phyloP scores from a whole-genome alignment of 257 asterid species.

The Handroanthus guayacan region DNA sequence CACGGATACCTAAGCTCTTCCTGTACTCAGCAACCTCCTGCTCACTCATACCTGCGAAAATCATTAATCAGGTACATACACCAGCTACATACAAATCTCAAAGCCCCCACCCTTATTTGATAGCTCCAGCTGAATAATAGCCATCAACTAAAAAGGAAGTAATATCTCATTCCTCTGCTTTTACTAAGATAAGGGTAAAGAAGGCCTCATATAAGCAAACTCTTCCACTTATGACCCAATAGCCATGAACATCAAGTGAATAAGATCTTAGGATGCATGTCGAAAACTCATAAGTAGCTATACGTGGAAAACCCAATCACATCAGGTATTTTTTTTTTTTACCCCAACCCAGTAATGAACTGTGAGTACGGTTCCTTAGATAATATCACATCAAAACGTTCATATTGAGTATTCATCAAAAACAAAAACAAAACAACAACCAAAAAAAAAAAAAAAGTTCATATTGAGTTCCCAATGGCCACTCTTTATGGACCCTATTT shows the following conservation, averaged over 20 bases:
- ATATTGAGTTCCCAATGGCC: neutral
- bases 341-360: neutral
- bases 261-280: neutral
- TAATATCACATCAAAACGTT: no score
- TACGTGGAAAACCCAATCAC: neutral
- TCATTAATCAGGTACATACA: slow-evolving; percentile 17
- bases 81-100: neutral
- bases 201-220: neutral
- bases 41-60: slow-evolving; percentile 75
- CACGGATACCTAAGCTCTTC: slow-evolving; percentile 83
- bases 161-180: neutral
- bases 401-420: no score
- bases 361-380: neutral
- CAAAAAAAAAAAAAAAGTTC: neutral
- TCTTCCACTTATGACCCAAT: neutral
- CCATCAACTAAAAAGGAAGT: slow-evolving; percentile 19
- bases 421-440: no score
- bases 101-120: slow-evolving; percentile 26
- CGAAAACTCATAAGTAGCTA: neutral
- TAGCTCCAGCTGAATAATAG: slow-evolving; percentile 18
- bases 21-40: slow-evolving; percentile 76
- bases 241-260: neutral
- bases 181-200: neutral
- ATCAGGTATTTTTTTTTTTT: neutral
- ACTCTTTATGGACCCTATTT: neutral